Percentiles rank a stretch among this genome's conserved stretches.
phyloP scores from a whole-genome alignment of 2,329 filamentous ascomycete species.

The Furcasterigmium furcatum region DNA sequence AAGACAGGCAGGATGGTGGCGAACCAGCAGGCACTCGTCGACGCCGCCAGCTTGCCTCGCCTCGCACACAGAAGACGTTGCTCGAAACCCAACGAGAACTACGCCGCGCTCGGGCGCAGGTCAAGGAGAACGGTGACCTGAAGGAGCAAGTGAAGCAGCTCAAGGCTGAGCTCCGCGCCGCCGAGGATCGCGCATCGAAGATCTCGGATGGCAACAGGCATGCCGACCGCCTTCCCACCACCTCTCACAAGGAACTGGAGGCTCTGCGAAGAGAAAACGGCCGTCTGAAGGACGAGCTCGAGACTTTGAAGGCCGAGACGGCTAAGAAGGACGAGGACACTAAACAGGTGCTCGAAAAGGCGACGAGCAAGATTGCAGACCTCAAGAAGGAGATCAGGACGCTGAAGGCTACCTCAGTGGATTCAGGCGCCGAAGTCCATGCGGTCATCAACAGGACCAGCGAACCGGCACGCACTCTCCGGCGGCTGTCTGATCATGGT shows the following conservation, averaged over 20 bases:
- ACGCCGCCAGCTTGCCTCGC: constrained; percentile 38
- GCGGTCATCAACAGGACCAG: not conserved
- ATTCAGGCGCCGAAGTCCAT: not conserved
- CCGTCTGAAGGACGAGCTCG: constrained; percentile 49
- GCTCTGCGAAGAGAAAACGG: constrained; percentile 11
- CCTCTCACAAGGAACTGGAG: constrained; percentile 19
- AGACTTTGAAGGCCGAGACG: constrained; percentile 49
- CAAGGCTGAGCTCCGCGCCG: constrained; percentile 44
- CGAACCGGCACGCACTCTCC: not conserved
- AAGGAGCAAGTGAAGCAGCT: constrained; percentile 51
- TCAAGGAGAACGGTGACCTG: constrained; percentile 47
- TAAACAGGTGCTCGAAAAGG: constrained; percentile 50
- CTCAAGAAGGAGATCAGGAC: constrained; percentile 50
- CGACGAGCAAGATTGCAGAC: constrained; percentile 53
- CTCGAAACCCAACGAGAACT: constrained; percentile 53
- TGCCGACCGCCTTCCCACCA: not conserved
- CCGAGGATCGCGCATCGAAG: constrained; percentile 36
- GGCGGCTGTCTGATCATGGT: constrained; percentile 1
- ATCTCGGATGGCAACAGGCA: too few species aligned
- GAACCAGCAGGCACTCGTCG: constrained; percentile 25
- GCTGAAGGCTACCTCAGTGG: constrained; percentile 28
- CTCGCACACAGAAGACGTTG: constrained; percentile 47
- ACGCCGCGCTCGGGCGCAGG: constrained; percentile 49
- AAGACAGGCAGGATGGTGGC: constrained; percentile 33
- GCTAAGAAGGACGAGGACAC: constrained; percentile 53